Evolutionary conservation across 2,329 filamentous ascomycete species (phyloP).

Genomic region (Aureobasidium sp.): DNA sequence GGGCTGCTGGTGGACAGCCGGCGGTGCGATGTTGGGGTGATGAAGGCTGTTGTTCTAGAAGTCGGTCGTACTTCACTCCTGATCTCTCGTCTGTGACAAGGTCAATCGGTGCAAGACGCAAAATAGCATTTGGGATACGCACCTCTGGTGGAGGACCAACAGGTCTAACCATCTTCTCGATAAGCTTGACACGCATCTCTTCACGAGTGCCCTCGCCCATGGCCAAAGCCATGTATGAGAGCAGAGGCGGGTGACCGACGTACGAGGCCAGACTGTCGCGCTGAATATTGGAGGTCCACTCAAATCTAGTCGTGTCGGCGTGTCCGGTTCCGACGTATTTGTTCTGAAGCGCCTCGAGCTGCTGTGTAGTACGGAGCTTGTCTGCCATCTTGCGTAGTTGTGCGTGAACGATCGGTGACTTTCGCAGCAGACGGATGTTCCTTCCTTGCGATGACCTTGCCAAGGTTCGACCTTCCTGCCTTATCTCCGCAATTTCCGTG

Average conservation of each 20-base stretch:
- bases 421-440: background rate
- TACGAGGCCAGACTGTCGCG: slow-evolving; percentile 88
- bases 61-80: background rate
- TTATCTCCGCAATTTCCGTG: background rate
- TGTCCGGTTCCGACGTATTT: slow-evolving; percentile 95
- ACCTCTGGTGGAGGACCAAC: slow-evolving; percentile 61
- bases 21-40: background rate
- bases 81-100: slow-evolving; percentile 3
- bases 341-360: slow-evolving; percentile 92
- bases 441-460: background rate
- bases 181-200: slow-evolving; percentile 70
- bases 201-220: slow-evolving; percentile 71
- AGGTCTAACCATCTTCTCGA: slow-evolving; percentile 65
- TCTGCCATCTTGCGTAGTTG: slow-evolving; percentile 56
- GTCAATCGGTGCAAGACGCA: background rate
- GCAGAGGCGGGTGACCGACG: slow-evolving; percentile 78
- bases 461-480: background rate
- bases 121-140: background rate
- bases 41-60: background rate
- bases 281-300: slow-evolving; percentile 93
- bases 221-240: slow-evolving; percentile 83
- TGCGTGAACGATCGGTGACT: background rate
- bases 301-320: slow-evolving; percentile 93
- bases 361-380: slow-evolving; percentile 94
- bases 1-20: background rate